A percentile compares a stretch with the other conserved stretches of the same genome.
Conservation (phyloP, 2,329 filamentous ascomycete species). For the Helicocarpus griseus region DNA sequence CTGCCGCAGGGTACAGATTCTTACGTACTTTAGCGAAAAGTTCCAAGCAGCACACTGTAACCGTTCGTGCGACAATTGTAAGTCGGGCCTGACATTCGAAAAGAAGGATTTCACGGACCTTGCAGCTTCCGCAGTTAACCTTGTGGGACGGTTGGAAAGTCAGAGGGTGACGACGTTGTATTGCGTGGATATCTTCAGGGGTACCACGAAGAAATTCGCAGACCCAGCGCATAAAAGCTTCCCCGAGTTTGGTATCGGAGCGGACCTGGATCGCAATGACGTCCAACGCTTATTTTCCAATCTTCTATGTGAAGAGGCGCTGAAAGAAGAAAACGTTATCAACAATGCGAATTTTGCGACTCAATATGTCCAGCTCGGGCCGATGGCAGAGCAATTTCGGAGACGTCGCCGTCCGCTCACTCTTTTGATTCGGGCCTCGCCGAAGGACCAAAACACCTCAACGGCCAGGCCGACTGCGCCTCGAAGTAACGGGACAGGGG, state of each 20-base stretch:
- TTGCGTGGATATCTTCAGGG: conserved; percentile 75
- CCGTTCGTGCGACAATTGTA: conserved; percentile 81
- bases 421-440: conserved; percentile 45
- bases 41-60: conserved; percentile 66
- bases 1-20: conserved; percentile 77
- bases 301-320: conserved; percentile 61
- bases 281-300: conserved; percentile 75
- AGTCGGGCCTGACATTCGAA: conserved; percentile 60
- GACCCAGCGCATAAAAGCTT: conserved; percentile 42
- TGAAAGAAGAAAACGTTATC: conserved; percentile 60
- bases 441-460: conserved; percentile 25
- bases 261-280: conserved; percentile 61
- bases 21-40: conserved; percentile 86
- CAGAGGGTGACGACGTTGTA: conserved; percentile 58
- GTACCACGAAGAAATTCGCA: conserved; percentile 53
- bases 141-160: conserved; percentile 44
- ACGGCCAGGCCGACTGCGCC: conserved; percentile 15
- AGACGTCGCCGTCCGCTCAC: conserved; percentile 36
- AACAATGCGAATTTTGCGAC: conserved; percentile 59
- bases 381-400: conserved; percentile 39
- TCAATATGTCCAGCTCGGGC: conserved; percentile 49
- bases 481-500: conserved; percentile 19
- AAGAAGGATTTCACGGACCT: conserved; percentile 66
- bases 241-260: conserved; percentile 58
- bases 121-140: conserved; percentile 58